A percentile compares a stretch with the other conserved stretches of the same genome.
Conservation (phyloP, 371 early-diverging fungal species). For the Dipsacomyces acuminosporus region DNA sequence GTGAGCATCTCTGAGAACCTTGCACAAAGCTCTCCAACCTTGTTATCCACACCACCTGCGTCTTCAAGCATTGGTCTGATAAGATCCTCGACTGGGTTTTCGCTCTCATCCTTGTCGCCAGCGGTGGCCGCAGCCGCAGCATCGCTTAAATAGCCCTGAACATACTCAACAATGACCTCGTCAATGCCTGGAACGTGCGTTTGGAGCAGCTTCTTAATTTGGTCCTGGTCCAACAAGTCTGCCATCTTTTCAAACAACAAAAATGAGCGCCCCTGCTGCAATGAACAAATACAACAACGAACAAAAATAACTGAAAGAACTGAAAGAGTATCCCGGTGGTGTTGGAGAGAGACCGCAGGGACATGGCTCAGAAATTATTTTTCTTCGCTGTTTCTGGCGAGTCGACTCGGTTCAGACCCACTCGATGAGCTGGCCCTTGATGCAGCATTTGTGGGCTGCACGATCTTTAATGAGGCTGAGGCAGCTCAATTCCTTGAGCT, state of each 20-base stretch:
- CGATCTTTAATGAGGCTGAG: too few relatives aligned
- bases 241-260: constrained; percentile 21
- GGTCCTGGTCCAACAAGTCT: constrained; percentile 29
- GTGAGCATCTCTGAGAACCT: constrained; percentile 55
- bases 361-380: too few relatives aligned
- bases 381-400: too few relatives aligned
- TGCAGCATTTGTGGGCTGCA: too few relatives aligned
- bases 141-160: constrained; percentile 80
- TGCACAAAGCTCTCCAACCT: constrained; percentile 61
- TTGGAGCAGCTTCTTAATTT: constrained; percentile 38
- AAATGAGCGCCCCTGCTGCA: too few relatives aligned
- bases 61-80: constrained; percentile 81
- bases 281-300: background rate
- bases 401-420: too few relatives aligned
- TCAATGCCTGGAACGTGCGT: constrained; percentile 69
- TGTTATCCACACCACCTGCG: constrained; percentile 60
- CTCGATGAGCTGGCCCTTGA: too few relatives aligned
- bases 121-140: constrained; percentile 45
- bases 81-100: constrained; percentile 75
- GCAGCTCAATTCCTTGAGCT: too few relatives aligned
- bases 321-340: too few relatives aligned
- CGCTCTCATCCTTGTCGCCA: constrained; percentile 56
- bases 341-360: too few relatives aligned
- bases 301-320: too few relatives aligned
- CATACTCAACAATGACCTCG: constrained; percentile 72